Conservation (phyloP, 2,329 filamentous ascomycete species). For the Arthrobotrys iridis region DNA sequence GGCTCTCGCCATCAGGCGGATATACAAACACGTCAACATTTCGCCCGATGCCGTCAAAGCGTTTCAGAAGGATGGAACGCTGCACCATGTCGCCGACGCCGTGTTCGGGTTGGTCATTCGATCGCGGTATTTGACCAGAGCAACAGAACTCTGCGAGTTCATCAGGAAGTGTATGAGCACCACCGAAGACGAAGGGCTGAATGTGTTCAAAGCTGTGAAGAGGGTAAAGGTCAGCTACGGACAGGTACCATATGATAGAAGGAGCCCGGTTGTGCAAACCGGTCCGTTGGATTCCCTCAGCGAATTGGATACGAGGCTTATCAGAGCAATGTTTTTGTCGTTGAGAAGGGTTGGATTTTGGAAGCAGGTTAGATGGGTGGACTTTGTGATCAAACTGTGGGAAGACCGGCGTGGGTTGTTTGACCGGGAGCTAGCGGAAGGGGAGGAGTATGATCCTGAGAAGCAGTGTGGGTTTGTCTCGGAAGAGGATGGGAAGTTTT, state of each 20-base stretch:
- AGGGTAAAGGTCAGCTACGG: constrained; percentile 1
- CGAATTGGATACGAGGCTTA: not conserved
- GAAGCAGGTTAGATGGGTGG: not conserved
- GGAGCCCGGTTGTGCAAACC: not conserved
- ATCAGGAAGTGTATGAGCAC: constrained; percentile 4
- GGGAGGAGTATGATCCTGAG: not conserved
- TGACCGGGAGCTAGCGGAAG: not conserved
- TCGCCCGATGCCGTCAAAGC: not conserved
- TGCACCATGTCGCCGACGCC: not conserved
- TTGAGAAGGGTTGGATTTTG: not conserved
- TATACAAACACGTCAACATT: constrained; percentile 3
- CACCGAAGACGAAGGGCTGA: not conserved
- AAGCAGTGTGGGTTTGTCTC: not conserved
- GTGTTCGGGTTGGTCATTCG: not conserved
- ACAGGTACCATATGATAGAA: not conserved
- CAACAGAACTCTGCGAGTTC: not conserved
- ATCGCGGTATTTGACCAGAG: not conserved
- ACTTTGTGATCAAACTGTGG: not conserved
- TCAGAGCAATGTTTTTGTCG: constrained; percentile 2
- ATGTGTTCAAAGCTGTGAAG: not conserved
- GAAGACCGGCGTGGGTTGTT: not conserved
- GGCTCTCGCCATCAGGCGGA: not conserved
- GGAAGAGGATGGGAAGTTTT: not conserved
- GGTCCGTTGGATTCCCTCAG: not conserved
- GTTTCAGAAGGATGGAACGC: constrained; percentile 2